Base-by-base conservation (phyloP, 2,329 filamentous ascomycete genomes). In the Apiospora arundinis region DNA sequence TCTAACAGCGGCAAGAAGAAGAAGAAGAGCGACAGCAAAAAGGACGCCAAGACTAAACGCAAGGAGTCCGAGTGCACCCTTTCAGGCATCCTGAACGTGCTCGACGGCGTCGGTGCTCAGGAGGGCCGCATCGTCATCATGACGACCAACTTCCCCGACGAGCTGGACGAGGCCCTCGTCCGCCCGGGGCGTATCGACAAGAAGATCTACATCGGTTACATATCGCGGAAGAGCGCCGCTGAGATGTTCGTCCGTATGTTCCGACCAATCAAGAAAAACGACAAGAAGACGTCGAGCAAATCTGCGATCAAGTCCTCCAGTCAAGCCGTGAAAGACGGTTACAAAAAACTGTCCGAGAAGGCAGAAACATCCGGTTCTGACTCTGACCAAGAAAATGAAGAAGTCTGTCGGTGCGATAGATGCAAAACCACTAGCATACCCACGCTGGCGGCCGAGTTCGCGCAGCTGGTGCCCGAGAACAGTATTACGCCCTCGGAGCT, bases 71-170 rank as follows among this genome's bases (percentile, higher is more conserved):
- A 42, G 8, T 70, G 65, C 48, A 88, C 86, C 4, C 83, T 90
- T 12, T 88, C 87, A 0, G 88, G 87, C 3, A 80, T 91, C 3
- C 83, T 91, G 45, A 91, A 91, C 76, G 85, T 86, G 25, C 89
- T 91, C 70, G 88, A 91, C 72, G 88, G 89, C 21, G 77, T 77
- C 4, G 74, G 73, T 7, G 75, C 76, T 28, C 73, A 75, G 67
- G 77, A 78, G 72, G 77, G 76, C 11, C 74, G 77, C 40, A 76
- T 78, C 44, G 67, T 78, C 9, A 77, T 78, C 70, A 78, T 78
- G 77, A 78, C 77, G n/a, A 77, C 77, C 16, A 78, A 78, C 67
- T 74, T 78, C 56, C 75, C 74, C 21, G 76, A 78, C 60, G 70
- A 71, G 16, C 73, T 78, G 32, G 77, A 78, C 68, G 72, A 75